phyloP scores from a whole-genome alignment of 805 yeast species.

The Wickerhamomyces xylosicus region DNA sequence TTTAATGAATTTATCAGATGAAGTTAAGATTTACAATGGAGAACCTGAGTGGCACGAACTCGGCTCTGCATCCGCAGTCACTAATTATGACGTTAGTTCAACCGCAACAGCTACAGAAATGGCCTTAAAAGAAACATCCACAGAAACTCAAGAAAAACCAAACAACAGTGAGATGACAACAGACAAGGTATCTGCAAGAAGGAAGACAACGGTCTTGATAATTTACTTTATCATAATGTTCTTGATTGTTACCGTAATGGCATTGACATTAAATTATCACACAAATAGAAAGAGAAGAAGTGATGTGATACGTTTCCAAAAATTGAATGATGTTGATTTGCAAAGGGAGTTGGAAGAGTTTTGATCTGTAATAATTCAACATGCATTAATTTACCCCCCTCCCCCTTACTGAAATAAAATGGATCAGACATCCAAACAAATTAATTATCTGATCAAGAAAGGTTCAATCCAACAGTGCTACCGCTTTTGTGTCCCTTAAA shows the following conservation, averaged over 20 bases:
- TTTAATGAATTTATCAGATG: constrained; percentile 47
- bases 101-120: neutral
- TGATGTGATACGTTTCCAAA: neutral
- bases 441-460: too few species aligned
- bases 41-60: neutral
- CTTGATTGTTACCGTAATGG: constrained; percentile 5
- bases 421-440: too few species aligned
- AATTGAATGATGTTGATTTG: neutral
- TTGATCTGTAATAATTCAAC: too few species aligned
- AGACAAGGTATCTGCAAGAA: constrained; percentile 9
- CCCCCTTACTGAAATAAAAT: too few species aligned
- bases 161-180: neutral
- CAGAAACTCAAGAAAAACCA: neutral
- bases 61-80: too few species aligned
- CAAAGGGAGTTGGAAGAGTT: neutral
- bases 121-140: neutral
- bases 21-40: constrained; percentile 1
- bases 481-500: too few species aligned
- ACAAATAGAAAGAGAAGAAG: constrained; percentile 2
- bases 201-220: constrained; percentile 17
- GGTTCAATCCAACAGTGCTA: too few species aligned
- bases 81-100: too few species aligned
- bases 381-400: too few species aligned
- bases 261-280: constrained; percentile 3
- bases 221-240: constrained; percentile 23